Evolutionary conservation across 1,284 basidiomycete species (phyloP), one percentile per base, ranked within the genome.

Genomic region (Ceratobasidium theobromae): DNA sequence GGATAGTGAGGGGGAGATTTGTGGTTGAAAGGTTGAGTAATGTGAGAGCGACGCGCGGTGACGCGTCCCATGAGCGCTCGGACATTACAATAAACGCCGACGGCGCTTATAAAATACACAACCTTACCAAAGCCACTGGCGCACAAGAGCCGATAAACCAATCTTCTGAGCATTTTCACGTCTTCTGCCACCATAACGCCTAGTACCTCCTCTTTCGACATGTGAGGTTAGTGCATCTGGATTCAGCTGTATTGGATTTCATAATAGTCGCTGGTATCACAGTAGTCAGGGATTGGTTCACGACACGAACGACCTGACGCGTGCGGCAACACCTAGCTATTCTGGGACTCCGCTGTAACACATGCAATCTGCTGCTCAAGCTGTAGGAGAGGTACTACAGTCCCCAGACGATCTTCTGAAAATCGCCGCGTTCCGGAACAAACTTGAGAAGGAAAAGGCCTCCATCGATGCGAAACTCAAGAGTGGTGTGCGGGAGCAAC

Each of bases 381-480:
- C 88, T 30, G 83, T 91, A 51, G 89, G 89, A 68, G 91, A 95
- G 79, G 88, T 92, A 73, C 82, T 95, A 2, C 91, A 95, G 71
- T 90, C 92, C 28, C 95, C 95, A 1, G 95, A 98, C 75, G 96
- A 98, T 77, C 86, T 98, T 53, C 81, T 87, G 73, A 98, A 98
- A 78, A 86, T 98, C 52, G 81, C 85, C 2, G 86, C 91, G 0
- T 93, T 94, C 73, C 86, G 93, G 69, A 96, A 95, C 81, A 97
- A 97, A 75, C 83, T 98, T 28, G 88, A 95, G 77, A 97, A 96
- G 77, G 96, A 99, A 79, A 96, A 97, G 77, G 87, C 93, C 0
- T 91, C 93, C n/a, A 91, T 99, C 69, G 93, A 97, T 73, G 88
- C 91, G 3, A 86, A 96, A 73, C 85, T 99, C 51, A 92, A 95